Evolutionary conservation across 2,329 filamentous ascomycete species (phyloP).

Genomic region (Diaporthe batatas): DNA sequence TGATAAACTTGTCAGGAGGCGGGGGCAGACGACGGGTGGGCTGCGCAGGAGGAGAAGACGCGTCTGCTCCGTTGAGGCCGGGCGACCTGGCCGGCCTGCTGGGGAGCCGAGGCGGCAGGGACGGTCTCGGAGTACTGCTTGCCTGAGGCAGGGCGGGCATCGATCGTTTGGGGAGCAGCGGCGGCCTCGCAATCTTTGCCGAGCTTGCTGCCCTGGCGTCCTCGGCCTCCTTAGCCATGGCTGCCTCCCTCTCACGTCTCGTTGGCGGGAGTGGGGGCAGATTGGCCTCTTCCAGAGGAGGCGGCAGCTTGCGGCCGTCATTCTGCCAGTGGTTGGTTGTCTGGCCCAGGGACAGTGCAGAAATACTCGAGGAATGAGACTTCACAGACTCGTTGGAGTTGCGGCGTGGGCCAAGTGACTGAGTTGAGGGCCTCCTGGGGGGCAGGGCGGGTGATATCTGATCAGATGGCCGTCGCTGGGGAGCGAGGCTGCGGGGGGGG

Average conservation of each 20-base stretch:
- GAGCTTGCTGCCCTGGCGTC: slow-evolving; percentile 48
- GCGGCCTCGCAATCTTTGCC: slow-evolving; percentile 46
- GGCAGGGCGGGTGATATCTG: slow-evolving; percentile 63
- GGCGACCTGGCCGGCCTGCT: slow-evolving; percentile 59
- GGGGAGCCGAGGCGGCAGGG: slow-evolving; percentile 64
- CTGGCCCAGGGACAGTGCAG: slow-evolving; percentile 63
- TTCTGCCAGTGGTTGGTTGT: slow-evolving; percentile 63
- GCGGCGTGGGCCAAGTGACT: slow-evolving; percentile 59
- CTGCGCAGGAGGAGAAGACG: slow-evolving; percentile 60
- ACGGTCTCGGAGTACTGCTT: slow-evolving; percentile 53
- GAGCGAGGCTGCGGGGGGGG: slow-evolving; percentile 50
- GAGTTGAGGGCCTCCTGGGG: slow-evolving; percentile 62
- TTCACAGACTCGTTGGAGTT: slow-evolving; percentile 71
- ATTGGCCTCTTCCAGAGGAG: slow-evolving; percentile 67
- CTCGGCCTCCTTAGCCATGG: slow-evolving; percentile 55
- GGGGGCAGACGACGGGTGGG: slow-evolving; percentile 57
- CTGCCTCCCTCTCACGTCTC: slow-evolving; percentile 64
- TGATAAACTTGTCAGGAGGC: slow-evolving; percentile 51
- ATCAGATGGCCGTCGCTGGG: slow-evolving; percentile 55
- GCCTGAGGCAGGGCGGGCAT: slow-evolving; percentile 52
- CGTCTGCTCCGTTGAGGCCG: slow-evolving; percentile 60
- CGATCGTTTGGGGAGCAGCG: slow-evolving; percentile 55
- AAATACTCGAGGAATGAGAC: slow-evolving; percentile 67
- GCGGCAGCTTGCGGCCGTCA: slow-evolving; percentile 67
- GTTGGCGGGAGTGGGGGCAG: slow-evolving; percentile 70